These are phyloP conservation scores for Pichia sp. DNA, from an alignment of 1,139 yeast species.

Conservation along the genomic window DNA sequence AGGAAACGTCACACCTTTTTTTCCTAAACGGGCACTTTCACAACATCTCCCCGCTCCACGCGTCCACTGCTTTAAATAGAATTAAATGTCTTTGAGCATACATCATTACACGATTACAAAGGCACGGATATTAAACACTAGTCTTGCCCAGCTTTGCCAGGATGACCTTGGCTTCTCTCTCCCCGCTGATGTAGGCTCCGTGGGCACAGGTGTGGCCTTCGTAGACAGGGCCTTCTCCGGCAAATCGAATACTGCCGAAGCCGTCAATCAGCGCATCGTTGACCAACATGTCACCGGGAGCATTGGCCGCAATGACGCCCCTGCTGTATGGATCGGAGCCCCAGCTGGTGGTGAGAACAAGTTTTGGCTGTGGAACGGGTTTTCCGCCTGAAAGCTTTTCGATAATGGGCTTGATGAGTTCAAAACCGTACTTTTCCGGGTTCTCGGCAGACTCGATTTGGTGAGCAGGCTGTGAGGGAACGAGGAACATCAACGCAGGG, in stretches of 20 bases:
- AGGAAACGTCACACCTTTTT: not conserved
- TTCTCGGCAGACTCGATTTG: constrained; percentile 25
- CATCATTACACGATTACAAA: too few relatives aligned
- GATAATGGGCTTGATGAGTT: constrained; percentile 27
- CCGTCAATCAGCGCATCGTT: constrained; percentile 38
- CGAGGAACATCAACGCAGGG: constrained; percentile 40
- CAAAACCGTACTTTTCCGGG: constrained; percentile 22
- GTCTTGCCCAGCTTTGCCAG: constrained; percentile 3
- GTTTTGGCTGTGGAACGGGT: constrained; percentile 37
- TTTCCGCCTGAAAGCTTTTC: constrained; percentile 20
- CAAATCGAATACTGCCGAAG: constrained; percentile 45
- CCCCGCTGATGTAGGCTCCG: constrained; percentile 52
- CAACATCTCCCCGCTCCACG: not conserved
- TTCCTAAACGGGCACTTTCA: not conserved
- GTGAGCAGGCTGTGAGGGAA: constrained; percentile 48
- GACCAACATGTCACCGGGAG: constrained; percentile 37
- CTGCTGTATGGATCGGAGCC: constrained; percentile 45
- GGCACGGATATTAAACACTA: not conserved
- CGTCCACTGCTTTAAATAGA: not conserved
- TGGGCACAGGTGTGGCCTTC: constrained; percentile 56
- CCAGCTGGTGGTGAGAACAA: constrained; percentile 45
- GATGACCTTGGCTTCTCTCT: constrained; percentile 39
- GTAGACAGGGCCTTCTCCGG: constrained; percentile 50
- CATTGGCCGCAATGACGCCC: constrained; percentile 46
- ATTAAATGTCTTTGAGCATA: not conserved